Evolutionary conservation across 2,329 filamentous ascomycete genomes (phyloP), one percentile per base, ranked within the genome.

Genomic region (Penicillium sp.): DNA sequence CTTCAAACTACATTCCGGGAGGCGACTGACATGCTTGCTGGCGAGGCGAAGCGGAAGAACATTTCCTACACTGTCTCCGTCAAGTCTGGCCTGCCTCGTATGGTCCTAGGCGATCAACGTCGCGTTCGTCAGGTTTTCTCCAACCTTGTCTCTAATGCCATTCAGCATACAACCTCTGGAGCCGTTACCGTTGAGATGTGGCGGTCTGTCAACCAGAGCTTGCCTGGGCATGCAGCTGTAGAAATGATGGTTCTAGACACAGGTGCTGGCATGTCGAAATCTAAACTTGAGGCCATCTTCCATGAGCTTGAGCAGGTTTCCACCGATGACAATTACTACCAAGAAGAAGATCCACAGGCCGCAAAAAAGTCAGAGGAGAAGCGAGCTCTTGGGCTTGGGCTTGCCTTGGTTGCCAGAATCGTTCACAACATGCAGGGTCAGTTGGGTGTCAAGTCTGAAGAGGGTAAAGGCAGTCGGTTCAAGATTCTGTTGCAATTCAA

Each of bases 401-500:
- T 97, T n/a, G 93, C 93, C 0, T 83, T 96, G 13, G 93, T 96
- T n/a, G 90, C 91, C 16, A 86, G 93, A 40, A 91, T 92, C 38
- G 83, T 97, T 35, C 86, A 88, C n/a, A 96, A 93, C 70, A 95
- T 96, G 91, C 89, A 94, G 60, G 93, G 93, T 0, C 93, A 96
- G 70, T 76, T 97, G 33, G 87, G 92, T 1, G 79, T 97, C 1
- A 94, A 93, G 70, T 96, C 92, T 0, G 91, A 95, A 69, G 85
- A 90, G 71, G 90, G 90, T 1, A 90, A 89, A 68, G 93, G 93
- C 0, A 93, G 92, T 19, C 84, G 90, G 55, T 96, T 97, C 65
- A 87, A 92, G 22, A 86, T 97, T 26, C 86, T 91, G 64, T 79
- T 97, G 33, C 89, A 90, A 0, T 95, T 97, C 65, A 82, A 87